Evolutionary conservation across 495 filamentous ascomycete genomes (phyloP).

Genomic region (Podospora pseudocomata): DNA sequence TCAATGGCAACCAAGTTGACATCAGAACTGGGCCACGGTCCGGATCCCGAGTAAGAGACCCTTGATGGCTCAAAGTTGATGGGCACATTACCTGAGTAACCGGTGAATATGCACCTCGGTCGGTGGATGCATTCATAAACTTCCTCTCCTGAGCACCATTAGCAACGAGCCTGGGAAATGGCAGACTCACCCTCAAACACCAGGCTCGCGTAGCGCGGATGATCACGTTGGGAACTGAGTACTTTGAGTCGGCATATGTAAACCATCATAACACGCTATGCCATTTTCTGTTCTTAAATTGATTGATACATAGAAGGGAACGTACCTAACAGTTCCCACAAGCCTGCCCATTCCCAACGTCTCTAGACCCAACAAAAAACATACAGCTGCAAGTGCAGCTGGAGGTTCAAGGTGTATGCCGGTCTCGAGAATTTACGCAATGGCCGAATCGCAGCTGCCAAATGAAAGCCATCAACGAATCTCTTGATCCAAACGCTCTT

Average conservation of each 20-base stretch:
- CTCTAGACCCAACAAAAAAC: not conserved
- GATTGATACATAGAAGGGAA: constrained; percentile 15
- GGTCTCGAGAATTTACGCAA: not conserved
- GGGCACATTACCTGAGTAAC: no score
- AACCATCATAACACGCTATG: constrained; percentile 10
- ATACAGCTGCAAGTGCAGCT: not conserved
- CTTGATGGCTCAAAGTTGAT: not conserved
- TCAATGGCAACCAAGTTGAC: not conserved
- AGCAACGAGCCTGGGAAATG: not conserved
- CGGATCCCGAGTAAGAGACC: not conserved
- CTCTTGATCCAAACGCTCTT: not conserved
- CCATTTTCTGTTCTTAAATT: constrained; percentile 15
- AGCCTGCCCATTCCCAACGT: not conserved
- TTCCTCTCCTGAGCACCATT: not conserved
- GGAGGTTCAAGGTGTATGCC: not conserved
- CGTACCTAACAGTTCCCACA: constrained; percentile 15
- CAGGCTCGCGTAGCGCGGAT: not conserved
- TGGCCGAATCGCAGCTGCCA: not conserved
- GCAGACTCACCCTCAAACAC: not conserved
- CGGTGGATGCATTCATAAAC: not conserved
- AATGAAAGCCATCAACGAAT: not conserved
- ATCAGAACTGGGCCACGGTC: not conserved
- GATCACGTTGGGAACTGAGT: not conserved
- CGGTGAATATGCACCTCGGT: not conserved
- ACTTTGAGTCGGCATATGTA: not conserved